These are phyloP conservation scores for Botrytis aclada DNA, from an alignment of 2,329 filamentous ascomycete species.

Conservation along the genomic window DNA sequence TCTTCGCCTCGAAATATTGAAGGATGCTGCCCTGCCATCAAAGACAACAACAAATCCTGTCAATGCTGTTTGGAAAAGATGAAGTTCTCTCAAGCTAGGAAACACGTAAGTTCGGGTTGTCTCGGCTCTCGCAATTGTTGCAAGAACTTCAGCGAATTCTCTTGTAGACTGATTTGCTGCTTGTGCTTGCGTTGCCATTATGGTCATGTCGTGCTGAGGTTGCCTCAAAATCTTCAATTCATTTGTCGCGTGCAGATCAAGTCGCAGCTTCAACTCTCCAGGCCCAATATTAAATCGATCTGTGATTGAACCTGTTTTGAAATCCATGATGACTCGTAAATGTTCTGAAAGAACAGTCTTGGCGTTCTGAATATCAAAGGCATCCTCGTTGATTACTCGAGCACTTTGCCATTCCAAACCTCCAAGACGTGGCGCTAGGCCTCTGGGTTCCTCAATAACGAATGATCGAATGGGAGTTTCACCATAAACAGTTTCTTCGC, in stretches of 20 bases:
- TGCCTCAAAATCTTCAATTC: slow-evolving; percentile 66
- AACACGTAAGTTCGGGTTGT: slow-evolving; percentile 71
- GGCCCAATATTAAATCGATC: slow-evolving; percentile 80
- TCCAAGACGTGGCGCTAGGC: slow-evolving; percentile 25
- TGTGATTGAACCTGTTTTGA: slow-evolving; percentile 72
- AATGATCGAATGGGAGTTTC: slow-evolving; percentile 66
- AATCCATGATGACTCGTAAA: slow-evolving; percentile 72
- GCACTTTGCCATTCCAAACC: slow-evolving; percentile 61
- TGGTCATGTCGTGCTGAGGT: slow-evolving; percentile 72
- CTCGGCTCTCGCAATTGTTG: slow-evolving; percentile 52
- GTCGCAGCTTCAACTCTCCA: slow-evolving; percentile 66
- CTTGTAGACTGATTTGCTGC: slow-evolving; percentile 59
- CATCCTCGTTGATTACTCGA: slow-evolving; percentile 69
- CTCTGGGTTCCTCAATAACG: slow-evolving; percentile 54
- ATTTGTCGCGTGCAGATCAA: slow-evolving; percentile 59
- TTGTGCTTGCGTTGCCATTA: slow-evolving; percentile 69
- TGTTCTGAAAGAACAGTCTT: slow-evolving; percentile 73
- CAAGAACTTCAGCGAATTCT: slow-evolving; percentile 54
- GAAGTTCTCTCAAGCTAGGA: slow-evolving; percentile 63
- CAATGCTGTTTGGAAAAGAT: slow-evolving; percentile 73
- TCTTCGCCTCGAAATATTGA: slow-evolving; percentile 77
- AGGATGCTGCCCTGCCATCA: slow-evolving; percentile 67
- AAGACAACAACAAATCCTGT: slow-evolving; percentile 78
- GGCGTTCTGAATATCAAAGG: slow-evolving; percentile 53
- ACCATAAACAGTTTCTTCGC: slow-evolving; percentile 66